Percentiles rank a stretch among this genome's conserved stretches.
Conservation (phyloP, 148 eudicot genomes). For the Amaranthus hypochondriacus region DNA sequence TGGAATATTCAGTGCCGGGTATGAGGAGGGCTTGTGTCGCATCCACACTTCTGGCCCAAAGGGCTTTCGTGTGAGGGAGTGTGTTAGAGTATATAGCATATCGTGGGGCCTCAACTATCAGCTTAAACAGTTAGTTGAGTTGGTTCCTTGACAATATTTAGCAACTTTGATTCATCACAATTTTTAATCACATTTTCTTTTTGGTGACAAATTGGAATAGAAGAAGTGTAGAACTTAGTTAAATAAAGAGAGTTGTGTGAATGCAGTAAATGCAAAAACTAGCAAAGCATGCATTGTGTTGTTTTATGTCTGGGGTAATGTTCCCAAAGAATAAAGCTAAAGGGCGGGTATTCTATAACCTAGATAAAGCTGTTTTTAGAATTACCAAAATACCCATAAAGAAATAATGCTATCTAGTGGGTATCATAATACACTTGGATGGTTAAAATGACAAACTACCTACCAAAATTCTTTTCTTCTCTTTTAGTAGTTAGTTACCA, state of each 20-base stretch:
- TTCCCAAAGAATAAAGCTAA: constrained; percentile 23
- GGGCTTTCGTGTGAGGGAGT: too few relatives aligned
- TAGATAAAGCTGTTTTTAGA: constrained; percentile 2
- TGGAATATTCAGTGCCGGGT: too few relatives aligned
- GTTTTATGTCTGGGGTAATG: constrained; percentile 4
- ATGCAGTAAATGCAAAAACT: constrained; percentile 4
- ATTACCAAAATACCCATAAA: constrained; percentile 18
- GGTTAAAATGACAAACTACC: constrained; percentile 24
- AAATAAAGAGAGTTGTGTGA: constrained; percentile 11
- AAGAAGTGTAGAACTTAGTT: neutral
- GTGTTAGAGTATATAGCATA: too few relatives aligned
- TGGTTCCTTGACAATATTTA: too few relatives aligned
- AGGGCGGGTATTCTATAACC: neutral
- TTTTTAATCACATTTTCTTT: too few relatives aligned
- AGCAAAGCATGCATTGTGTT: constrained; percentile 20
- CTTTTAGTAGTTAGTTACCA: constrained; percentile 20
- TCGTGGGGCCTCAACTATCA: too few relatives aligned
- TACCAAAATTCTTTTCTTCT: constrained; percentile 11
- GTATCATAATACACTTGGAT: constrained; percentile 9
- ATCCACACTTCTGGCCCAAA: too few relatives aligned
- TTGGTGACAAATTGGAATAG: neutral
- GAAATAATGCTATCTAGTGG: neutral
- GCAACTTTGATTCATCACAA: too few relatives aligned
- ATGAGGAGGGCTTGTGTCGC: too few relatives aligned
- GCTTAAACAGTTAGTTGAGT: too few relatives aligned